These are phyloP conservation scores for Aspergillus bertholletiae DNA, from an alignment of 495 filamentous ascomycete species.

Conservation along the genomic window DNA sequence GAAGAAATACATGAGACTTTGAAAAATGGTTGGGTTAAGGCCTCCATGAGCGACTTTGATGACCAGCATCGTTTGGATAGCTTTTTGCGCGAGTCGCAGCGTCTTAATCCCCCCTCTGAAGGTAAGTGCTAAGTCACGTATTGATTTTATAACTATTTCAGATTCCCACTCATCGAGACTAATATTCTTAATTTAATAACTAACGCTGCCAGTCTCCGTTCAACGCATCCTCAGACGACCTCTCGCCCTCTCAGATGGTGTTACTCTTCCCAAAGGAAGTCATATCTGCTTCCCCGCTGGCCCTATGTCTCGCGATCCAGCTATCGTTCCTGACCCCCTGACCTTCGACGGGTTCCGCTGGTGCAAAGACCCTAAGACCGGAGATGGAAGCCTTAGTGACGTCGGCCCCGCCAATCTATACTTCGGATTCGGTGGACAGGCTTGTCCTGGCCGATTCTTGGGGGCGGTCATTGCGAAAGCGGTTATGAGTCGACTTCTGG, in stretches of 20 bases:
- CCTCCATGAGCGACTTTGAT: conserved; percentile 16
- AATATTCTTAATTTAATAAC: too few relatives aligned
- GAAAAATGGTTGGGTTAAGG: conserved; percentile 21
- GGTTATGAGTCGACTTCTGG: conserved; percentile 48
- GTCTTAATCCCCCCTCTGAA: conserved; percentile 32
- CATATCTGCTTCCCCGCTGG: conserved; percentile 35
- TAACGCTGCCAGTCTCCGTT: conserved; percentile 18
- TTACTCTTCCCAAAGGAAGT: conserved; percentile 23
- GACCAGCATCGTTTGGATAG: conserved; percentile 28
- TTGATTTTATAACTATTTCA: neutral
- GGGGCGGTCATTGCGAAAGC: conserved; percentile 52
- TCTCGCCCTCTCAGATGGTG: conserved; percentile 25
- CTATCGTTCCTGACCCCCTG: conserved; percentile 15
- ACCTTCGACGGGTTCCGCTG: conserved; percentile 37
- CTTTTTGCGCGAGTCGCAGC: conserved; percentile 35
- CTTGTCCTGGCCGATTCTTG: conserved; percentile 57
- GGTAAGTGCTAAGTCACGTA: conserved; percentile 15
- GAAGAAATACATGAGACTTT: conserved; percentile 26
- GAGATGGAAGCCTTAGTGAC: conserved; percentile 19
- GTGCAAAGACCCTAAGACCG: conserved; percentile 14
- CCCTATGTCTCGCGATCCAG: conserved; percentile 29
- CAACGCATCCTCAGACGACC: conserved; percentile 25
- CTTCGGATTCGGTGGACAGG: conserved; percentile 32
- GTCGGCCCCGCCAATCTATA: conserved; percentile 25
- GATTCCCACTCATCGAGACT: too few relatives aligned